These are phyloP conservation scores for Coemansia sp. DNA, from an alignment of 192 early-diverging fungal genomes.

Conservation along the genomic window DNA sequence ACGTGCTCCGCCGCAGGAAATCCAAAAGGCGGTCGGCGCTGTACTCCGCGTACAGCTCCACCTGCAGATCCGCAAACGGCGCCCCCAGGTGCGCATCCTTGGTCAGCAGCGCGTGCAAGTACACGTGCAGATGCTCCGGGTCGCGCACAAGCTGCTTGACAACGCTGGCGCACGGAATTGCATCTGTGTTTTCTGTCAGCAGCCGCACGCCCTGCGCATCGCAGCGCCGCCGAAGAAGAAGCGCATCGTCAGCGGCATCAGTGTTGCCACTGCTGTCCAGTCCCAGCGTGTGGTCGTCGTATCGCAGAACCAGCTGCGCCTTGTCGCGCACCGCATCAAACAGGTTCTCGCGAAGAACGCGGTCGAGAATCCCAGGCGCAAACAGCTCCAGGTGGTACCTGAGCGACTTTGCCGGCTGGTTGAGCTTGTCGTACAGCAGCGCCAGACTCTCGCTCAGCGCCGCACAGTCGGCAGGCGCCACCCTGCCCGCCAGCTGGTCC, in stretches of 20 bases:
- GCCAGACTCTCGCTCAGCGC: constrained; percentile 72
- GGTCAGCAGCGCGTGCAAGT: constrained; percentile 86
- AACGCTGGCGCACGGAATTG: constrained; percentile 65
- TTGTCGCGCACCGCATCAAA: constrained; percentile 79
- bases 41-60: constrained; percentile 92
- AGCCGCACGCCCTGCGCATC: constrained; percentile 71
- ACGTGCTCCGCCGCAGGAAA: constrained; percentile 81
- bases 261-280: constrained; percentile 6
- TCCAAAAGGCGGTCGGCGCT: constrained; percentile 71
- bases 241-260: neutral
- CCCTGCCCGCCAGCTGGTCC: constrained; percentile 46
- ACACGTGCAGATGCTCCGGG: constrained; percentile 75
- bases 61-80: constrained; percentile 75
- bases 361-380: constrained; percentile 70
- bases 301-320: constrained; percentile 78
- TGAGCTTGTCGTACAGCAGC: constrained; percentile 71
- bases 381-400: constrained; percentile 76
- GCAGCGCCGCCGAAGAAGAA: constrained; percentile 39
- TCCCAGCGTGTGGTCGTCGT: constrained; percentile 62
- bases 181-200: constrained; percentile 81
- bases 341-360: constrained; percentile 76
- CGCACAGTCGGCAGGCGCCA: constrained; percentile 30
- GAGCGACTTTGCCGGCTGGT: constrained; percentile 76
- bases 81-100: constrained; percentile 59
- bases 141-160: constrained; percentile 68